These are phyloP conservation scores for Gaeumannomyces sp. DNA, from an alignment of 2,329 filamentous ascomycete species.

Conservation along the genomic window DNA sequence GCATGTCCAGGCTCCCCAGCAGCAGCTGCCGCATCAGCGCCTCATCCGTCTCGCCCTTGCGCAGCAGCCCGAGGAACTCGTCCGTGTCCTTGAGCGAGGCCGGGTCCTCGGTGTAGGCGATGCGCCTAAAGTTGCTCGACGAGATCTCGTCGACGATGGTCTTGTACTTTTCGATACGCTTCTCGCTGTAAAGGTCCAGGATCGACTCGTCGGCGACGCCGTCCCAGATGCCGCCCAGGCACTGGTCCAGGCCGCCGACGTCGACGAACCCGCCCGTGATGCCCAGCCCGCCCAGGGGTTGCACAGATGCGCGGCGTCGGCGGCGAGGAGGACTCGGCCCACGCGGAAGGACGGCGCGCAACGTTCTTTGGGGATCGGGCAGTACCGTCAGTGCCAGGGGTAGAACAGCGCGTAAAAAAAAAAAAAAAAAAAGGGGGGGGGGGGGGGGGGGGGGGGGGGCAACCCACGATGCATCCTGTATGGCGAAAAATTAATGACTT, in stretches of 20 bases:
- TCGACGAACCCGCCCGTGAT: slow-evolving; percentile 61
- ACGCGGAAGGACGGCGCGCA: slow-evolving; percentile 52
- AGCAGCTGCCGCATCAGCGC: slow-evolving; percentile 28
- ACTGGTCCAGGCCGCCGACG: slow-evolving; percentile 54
- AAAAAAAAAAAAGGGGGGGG: no score
- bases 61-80: slow-evolving; percentile 32
- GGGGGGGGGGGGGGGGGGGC: no score
- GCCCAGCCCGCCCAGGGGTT: slow-evolving; percentile 52
- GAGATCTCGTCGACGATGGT: slow-evolving; percentile 37
- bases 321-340: slow-evolving; percentile 50
- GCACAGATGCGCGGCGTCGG: slow-evolving; percentile 54
- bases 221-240: slow-evolving; percentile 41
- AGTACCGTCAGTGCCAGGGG: background rate
- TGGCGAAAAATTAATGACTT: slow-evolving; percentile 49
- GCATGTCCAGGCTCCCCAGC: slow-evolving; percentile 28
- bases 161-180: slow-evolving; percentile 39
- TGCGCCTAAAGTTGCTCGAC: slow-evolving; percentile 36
- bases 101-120: slow-evolving; percentile 32
- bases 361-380: slow-evolving; percentile 39
- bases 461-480: slow-evolving; percentile 50
- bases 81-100: slow-evolving; percentile 31
- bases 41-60: slow-evolving; percentile 28
- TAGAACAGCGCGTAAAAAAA: background rate
- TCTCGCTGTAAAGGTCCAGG: slow-evolving; percentile 38
- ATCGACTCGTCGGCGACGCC: slow-evolving; percentile 37